Conservation (phyloP, 352 stramenopile species). For the Phytopythium delawarense region DNA sequence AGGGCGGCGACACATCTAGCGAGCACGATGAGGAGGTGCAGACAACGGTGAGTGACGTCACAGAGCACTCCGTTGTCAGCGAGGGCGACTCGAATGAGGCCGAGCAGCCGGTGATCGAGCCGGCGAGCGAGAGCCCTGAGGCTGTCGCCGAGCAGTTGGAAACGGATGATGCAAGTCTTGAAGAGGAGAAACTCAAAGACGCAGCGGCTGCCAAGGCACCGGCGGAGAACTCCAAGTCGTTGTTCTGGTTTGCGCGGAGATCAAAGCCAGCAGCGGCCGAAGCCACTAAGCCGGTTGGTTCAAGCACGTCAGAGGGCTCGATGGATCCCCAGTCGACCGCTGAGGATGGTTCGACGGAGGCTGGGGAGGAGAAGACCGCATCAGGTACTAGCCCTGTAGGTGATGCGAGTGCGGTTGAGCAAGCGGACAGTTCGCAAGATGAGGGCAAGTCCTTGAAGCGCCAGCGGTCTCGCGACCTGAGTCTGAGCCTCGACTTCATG, state of each 20-base stretch:
- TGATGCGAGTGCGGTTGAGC: neutral
- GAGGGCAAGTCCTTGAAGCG: conserved; percentile 24
- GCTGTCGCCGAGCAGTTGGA: neutral
- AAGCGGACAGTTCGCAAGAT: conserved; percentile 20
- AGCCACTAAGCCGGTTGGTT: neutral
- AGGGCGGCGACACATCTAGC: neutral
- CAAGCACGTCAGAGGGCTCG: neutral
- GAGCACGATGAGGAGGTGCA: neutral
- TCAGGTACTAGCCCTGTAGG: neutral
- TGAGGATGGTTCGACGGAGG: neutral
- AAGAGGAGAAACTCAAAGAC: neutral
- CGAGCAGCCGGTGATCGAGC: conserved; percentile 1
- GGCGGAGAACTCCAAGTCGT: conserved; percentile 14
- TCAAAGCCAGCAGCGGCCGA: conserved; percentile 6
- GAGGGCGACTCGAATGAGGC: neutral
- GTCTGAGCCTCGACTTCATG: conserved; percentile 69
- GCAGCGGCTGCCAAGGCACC: neutral
- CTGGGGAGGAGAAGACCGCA: conserved; percentile 5
- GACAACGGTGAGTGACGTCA: neutral
- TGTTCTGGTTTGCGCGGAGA: conserved; percentile 34
- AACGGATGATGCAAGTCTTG: no score
- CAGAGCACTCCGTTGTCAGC: conserved; percentile 1
- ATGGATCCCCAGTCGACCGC: neutral
- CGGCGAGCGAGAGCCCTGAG: neutral
- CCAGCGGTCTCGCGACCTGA: conserved; percentile 39